Evolutionary conservation across 2,329 filamentous ascomycete species (phyloP), one percentile per base, ranked within the genome.

Genomic region (Cephalotrichum gorgonifer): DNA sequence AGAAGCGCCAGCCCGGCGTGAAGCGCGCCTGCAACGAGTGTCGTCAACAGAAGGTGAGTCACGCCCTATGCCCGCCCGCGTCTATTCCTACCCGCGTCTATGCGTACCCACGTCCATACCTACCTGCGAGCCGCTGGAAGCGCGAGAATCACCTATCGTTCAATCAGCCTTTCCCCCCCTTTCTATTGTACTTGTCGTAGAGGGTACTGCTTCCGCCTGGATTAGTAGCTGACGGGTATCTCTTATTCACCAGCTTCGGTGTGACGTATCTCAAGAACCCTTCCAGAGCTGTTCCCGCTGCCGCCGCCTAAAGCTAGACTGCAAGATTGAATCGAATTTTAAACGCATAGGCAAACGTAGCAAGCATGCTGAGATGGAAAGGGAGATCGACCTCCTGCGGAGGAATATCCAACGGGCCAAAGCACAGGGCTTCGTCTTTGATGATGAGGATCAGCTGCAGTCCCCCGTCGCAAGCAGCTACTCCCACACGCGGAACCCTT

Each of bases 261-360:
- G 87, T 74, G 86, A 91, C 71, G 86, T 91, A 56, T 73, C 86
- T 57, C 85, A 89, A 66, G 85, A 88, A 26, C 86, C 86, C 17
- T 90, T 89, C 64, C 78, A 81, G 58, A 80, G 79, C 58, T 93
- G 87, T 69, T 82, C 82, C 48, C 77, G 87, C 50, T 93, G 87
- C 68, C 79, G 79, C 62, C 86, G 88, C 58, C 78, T 90, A 60
- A 86, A 85, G 65, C 81, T 91, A 53, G 79, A 83, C 53, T 93
- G 87, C 73, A 87, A 88, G 64, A 91, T 93, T 64, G 86, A 91
- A 64, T 86, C 85, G 59, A 88, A 89, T 65, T 91, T 91, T 69
- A 90, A 89, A 74, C 82, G 86, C 57, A 74, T 90, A 17, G 85
- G 86, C 54, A 93, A 93, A 71, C 78, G 86, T 39, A 86, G 81